A percentile compares a stretch with the other conserved stretches of the same genome.
Evolutionary conservation across 768 basidiomycete genomes (phyloP).

Genomic region (Heimioporus sp.): DNA sequence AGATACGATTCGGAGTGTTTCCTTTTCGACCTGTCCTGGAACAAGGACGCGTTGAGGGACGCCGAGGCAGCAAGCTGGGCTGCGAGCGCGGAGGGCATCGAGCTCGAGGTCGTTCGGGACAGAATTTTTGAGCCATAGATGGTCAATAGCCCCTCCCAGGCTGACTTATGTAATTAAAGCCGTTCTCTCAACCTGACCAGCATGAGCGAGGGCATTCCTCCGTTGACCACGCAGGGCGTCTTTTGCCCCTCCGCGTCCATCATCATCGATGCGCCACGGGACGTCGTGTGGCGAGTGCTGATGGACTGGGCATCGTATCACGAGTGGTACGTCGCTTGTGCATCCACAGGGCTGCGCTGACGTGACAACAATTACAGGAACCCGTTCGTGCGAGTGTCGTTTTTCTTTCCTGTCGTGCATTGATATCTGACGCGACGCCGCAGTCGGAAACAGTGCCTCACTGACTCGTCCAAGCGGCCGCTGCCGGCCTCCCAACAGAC

Average conservation of each 20-base stretch:
- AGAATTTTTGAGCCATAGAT: too few relatives aligned
- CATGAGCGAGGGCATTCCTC: slow-evolving; percentile 33
- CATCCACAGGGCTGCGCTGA: not conserved
- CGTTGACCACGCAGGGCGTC: slow-evolving; percentile 40
- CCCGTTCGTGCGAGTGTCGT: slow-evolving; percentile 55
- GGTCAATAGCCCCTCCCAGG: too few relatives aligned
- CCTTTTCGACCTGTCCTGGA: slow-evolving; percentile 60
- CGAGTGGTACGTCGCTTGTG: slow-evolving; percentile 48
- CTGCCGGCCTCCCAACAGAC: slow-evolving; percentile 44
- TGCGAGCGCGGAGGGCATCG: slow-evolving; percentile 73
- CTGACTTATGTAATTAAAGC: slow-evolving; percentile 9
- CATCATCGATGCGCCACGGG: slow-evolving; percentile 58
- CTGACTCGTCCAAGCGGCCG: slow-evolving; percentile 40
- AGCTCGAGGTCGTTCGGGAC: too few relatives aligned
- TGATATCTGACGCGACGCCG: not conserved
- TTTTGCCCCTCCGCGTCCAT: slow-evolving; percentile 46
- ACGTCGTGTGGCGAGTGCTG: slow-evolving; percentile 60
- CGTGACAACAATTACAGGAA: slow-evolving; percentile 45
- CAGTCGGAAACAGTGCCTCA: slow-evolving; percentile 50
- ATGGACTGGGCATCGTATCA: slow-evolving; percentile 60
- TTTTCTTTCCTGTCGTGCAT: not conserved
- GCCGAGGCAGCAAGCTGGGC: slow-evolving; percentile 74
- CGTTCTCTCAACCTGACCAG: not conserved
- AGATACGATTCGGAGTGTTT: slow-evolving; percentile 80
- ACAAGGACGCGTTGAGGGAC: slow-evolving; percentile 74